Conservation (phyloP, 2,329 filamentous ascomycete genomes). For the Xylaria polymorpha region DNA sequence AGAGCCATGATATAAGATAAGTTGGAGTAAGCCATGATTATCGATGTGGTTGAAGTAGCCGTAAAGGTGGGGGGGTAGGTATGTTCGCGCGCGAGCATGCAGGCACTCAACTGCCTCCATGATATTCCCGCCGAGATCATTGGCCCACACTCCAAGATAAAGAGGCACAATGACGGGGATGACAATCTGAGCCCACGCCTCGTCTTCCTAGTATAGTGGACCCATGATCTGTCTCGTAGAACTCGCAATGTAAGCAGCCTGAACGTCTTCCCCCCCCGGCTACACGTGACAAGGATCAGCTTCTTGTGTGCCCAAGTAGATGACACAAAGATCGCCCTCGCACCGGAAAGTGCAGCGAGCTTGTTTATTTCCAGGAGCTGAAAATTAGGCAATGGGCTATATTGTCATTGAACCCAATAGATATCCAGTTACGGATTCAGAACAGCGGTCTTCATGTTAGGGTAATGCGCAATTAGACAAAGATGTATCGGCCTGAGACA, state of each 20-base stretch:
- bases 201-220: conserved; percentile 25
- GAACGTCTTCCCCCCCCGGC: conserved; percentile 2
- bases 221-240: conserved; percentile 1
- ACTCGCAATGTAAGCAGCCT: conserved; percentile 22
- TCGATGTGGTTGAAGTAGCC: conserved; percentile 6
- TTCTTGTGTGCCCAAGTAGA: conserved; percentile 25
- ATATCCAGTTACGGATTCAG: too few relatives aligned
- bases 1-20: conserved; percentile 21
- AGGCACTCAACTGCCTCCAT: conserved; percentile 26
- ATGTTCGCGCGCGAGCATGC: conserved; percentile 29
- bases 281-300: conserved; percentile 17
- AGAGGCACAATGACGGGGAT: conserved; percentile 34
- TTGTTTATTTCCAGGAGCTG: conserved; percentile 6
- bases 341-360: not conserved
- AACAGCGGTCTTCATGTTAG: not conserved
- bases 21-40: conserved; percentile 10
- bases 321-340: conserved; percentile 17
- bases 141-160: conserved; percentile 34
- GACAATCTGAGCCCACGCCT: conserved; percentile 21
- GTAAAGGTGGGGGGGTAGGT: conserved; percentile 16
- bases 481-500: not conserved
- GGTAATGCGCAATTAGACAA: not conserved
- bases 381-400: conserved; percentile 12
- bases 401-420: not conserved
- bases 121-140: conserved; percentile 23